Evolutionary conservation across 2,329 filamentous ascomycete genomes (phyloP).

Genomic region (Fusarium pseudograminearum): DNA sequence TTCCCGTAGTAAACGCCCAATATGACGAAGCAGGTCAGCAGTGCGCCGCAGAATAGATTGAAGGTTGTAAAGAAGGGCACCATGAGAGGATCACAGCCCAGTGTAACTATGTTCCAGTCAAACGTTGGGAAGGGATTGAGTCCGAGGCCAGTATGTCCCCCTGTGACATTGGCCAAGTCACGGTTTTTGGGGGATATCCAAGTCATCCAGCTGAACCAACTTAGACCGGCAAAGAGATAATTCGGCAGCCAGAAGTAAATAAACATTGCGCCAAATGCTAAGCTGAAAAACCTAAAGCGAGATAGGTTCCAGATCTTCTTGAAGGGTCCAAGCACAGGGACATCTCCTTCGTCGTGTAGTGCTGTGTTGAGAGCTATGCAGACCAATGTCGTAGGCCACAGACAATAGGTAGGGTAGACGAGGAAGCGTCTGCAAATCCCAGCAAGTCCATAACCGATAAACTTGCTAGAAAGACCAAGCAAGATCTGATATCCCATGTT

Average conservation of each 20-base stretch:
- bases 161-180: slow-evolving; percentile 54
- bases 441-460: slow-evolving; percentile 68
- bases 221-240: slow-evolving; percentile 62
- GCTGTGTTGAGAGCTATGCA: slow-evolving; percentile 63
- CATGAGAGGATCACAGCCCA: slow-evolving; percentile 53
- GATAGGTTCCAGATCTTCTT: slow-evolving; percentile 56
- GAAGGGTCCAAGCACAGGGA: slow-evolving; percentile 46
- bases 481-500: slow-evolving; percentile 63
- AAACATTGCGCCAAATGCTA: slow-evolving; percentile 61
- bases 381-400: slow-evolving; percentile 66
- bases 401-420: slow-evolving; percentile 63
- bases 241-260: slow-evolving; percentile 67
- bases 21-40: slow-evolving; percentile 48
- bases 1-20: slow-evolving; percentile 52
- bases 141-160: slow-evolving; percentile 55
- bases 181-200: slow-evolving; percentile 63
- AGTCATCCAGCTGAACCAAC: slow-evolving; percentile 64
- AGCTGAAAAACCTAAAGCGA: slow-evolving; percentile 61
- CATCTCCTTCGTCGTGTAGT: slow-evolving; percentile 58
- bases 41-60: slow-evolving; percentile 51
- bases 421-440: slow-evolving; percentile 63
- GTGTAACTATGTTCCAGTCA: slow-evolving; percentile 57
- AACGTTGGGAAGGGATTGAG: slow-evolving; percentile 57
- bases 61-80: slow-evolving; percentile 54
- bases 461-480: slow-evolving; percentile 63